Conservation (phyloP, 192 early-diverging fungal genomes). For the Backusella tarrabulga region DNA sequence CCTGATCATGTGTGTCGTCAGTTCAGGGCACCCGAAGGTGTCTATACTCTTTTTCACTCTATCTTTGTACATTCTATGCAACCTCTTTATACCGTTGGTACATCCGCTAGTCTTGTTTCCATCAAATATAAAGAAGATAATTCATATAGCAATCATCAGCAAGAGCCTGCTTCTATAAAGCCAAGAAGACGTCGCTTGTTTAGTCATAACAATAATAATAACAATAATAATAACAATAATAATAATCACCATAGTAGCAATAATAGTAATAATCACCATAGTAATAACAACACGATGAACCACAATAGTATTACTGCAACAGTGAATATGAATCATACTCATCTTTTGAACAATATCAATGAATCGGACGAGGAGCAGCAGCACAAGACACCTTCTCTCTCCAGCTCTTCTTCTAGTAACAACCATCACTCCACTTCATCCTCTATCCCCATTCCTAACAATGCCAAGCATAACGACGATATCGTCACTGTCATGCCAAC, state of each 20-base stretch:
- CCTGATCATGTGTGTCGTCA: slow-evolving; percentile 45
- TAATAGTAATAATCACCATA: neutral
- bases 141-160: slow-evolving; percentile 13
- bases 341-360: neutral
- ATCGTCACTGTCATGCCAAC: neutral
- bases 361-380: slow-evolving; percentile 12
- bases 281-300: neutral
- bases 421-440: neutral
- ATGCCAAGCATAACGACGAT: neutral
- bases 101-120: slow-evolving; percentile 46
- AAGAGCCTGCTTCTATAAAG: slow-evolving; percentile 14
- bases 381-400: neutral
- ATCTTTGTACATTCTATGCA: slow-evolving; percentile 44
- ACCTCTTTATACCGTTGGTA: slow-evolving; percentile 46
- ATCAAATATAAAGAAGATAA: slow-evolving; percentile 56
- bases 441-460: neutral
- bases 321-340: neutral
- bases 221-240: neutral
- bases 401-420: neutral
- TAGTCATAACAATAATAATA: neutral
- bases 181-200: slow-evolving; percentile 17
- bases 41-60: slow-evolving; percentile 44
- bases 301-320: neutral
- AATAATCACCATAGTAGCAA: neutral
- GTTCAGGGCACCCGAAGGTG: slow-evolving; percentile 52